Evolutionary conservation across 257 asterid species (phyloP).

Genomic region (Capsicum pubescens): DNA sequence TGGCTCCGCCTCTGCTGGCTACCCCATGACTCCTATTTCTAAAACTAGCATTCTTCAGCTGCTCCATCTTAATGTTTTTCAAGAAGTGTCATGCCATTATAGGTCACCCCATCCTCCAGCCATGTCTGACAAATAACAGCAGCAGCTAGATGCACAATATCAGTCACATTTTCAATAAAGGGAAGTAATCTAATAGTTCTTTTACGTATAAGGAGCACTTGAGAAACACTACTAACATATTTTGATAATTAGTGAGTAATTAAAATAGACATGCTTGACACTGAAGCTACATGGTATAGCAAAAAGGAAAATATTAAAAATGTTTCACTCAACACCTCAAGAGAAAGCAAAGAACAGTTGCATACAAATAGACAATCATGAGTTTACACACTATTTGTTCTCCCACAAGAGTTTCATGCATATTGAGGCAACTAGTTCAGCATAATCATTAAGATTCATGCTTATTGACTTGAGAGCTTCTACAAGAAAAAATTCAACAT

Average conservation of each 20-base stretch:
- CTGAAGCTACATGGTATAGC: background rate
- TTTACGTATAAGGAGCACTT: background rate
- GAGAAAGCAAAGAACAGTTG: background rate
- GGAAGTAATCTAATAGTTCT: background rate
- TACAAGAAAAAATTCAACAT: slow-evolving; percentile 38
- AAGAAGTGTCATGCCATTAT: too few relatives aligned
- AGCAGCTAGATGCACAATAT: background rate
- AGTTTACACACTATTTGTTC: slow-evolving; percentile 28
- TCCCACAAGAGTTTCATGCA: slow-evolving; percentile 33
- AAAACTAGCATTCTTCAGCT: slow-evolving; percentile 7
- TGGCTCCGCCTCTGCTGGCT: too few relatives aligned
- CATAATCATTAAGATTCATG: slow-evolving; percentile 33
- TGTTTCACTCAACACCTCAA: background rate
- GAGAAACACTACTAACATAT: background rate
- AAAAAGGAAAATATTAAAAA: background rate
- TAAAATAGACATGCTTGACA: background rate
- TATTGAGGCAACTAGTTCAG: slow-evolving; percentile 36
- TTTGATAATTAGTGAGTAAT: background rate
- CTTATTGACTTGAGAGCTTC: slow-evolving; percentile 39
- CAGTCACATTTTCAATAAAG: background rate
- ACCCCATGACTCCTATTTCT: too few relatives aligned
- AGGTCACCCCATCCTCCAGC: background rate
- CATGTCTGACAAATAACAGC: background rate
- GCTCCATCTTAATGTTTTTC: too few relatives aligned
- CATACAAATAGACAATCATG: background rate